Evolutionary conservation across 2,329 filamentous ascomycete species (phyloP), one percentile per base, ranked within the genome.

Genomic region (Fusarium sp.): DNA sequence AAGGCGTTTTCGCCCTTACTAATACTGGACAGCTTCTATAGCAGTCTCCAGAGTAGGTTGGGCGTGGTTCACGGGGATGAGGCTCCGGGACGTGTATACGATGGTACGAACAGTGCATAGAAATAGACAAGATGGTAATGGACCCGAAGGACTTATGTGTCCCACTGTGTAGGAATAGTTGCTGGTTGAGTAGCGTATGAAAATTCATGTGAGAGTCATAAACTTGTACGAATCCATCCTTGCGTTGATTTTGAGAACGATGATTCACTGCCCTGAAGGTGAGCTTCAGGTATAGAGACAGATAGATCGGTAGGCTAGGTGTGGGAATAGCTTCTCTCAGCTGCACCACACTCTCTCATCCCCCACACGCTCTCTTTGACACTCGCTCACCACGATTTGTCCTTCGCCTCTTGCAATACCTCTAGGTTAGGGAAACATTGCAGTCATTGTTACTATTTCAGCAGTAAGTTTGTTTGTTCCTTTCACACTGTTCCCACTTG

Each of bases 41-140:
- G 57, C n/a, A 18, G 56, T 35, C 43, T 66, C 64, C 27, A 54
- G 50, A 33, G 18, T 62, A 45, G 64, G 68, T 31, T 52, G 52
- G 57, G 45, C 70, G 64, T 66, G 50, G 65, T 67, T 60, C 66
- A 35, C 54, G 67, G 75, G 69, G 68, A 76, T 65, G 52, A 64
- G 64, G 65, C 65, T 70, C 60, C 59, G 66, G 65, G 69, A 64
- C 62, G 68, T 76, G 69, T 76, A 75, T 67, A 78, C 66, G 62
- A 74, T 70, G 67, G 45, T 45, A 74, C 65, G 66, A 71, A 67
- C 65, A 64, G 56, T 43, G 65, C 59, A 76, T 77, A 78, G 71
- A 77, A 67, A 78, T 78, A 78, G 77, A 78, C 37, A 50, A 64
- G 66, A 63, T 69, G 35, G 9, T 45, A 62, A 31, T 54, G 50